Percentiles rank a stretch among this genome's conserved stretches.
Evolutionary conservation across 345 rosid genomes (phyloP).

Genomic region (Chamaenerion angustifolium): DNA sequence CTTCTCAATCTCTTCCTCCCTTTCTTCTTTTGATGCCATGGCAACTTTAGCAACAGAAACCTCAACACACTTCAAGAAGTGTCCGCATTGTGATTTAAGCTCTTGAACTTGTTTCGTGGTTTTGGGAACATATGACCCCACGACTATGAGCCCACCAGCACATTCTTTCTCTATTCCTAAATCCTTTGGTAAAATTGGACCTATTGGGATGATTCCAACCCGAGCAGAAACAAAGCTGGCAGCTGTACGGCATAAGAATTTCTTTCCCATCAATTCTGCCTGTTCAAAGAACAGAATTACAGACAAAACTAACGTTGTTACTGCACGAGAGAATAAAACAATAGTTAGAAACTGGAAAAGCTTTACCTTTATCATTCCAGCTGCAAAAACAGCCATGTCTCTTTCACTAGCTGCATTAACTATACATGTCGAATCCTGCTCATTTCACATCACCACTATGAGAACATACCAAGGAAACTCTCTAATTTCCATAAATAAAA

Average conservation of each 20-base stretch:
- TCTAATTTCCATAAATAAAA: too few relatives aligned
- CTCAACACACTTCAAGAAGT: constrained; percentile 57
- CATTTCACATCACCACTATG: constrained; percentile 6
- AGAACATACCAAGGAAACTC: constrained; percentile 2
- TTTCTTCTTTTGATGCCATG: constrained; percentile 48
- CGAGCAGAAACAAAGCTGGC: constrained; percentile 94
- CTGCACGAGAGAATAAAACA: constrained; percentile 2
- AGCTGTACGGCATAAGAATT: constrained; percentile 89
- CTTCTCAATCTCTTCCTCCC: constrained; percentile 66
- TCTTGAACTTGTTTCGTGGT: constrained; percentile 94
- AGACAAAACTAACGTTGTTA: constrained; percentile 8
- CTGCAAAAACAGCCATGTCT: constrained; percentile 91
- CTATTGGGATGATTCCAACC: constrained; percentile 69
- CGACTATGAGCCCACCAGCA: constrained; percentile 75
- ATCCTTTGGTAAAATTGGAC: constrained; percentile 70
- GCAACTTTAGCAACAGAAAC: constrained; percentile 83
- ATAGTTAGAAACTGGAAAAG: constrained; percentile 5
- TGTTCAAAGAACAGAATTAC: constrained; percentile 20
- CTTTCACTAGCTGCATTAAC: constrained; percentile 91
- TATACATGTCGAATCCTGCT: constrained; percentile 75
- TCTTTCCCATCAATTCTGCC: constrained; percentile 83
- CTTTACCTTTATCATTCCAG: constrained; percentile 82
- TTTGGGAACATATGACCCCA: constrained; percentile 95
- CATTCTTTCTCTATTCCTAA: constrained; percentile 42
- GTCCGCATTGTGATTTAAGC: constrained; percentile 55